Conservation (phyloP, 495 filamentous ascomycete genomes). For the Trichoderma gamsii region DNA sequence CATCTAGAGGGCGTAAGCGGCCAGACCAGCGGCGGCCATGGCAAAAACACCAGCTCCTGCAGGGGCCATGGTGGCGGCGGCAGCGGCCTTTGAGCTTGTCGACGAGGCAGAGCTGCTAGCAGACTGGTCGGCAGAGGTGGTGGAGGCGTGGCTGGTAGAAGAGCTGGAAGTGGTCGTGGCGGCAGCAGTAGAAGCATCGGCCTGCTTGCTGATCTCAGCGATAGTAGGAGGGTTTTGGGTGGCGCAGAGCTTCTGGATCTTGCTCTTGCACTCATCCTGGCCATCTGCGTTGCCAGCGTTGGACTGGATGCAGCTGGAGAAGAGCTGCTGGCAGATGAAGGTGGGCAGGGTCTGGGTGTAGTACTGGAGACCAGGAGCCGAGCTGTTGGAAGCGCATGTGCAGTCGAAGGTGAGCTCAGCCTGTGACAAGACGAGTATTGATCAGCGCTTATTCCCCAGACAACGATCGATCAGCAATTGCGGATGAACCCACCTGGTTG, state of each 20-base stretch:
- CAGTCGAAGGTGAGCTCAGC: conserved; percentile 27
- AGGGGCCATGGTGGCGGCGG: not conserved
- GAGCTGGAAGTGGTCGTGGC: not conserved
- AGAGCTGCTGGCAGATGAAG: conserved; percentile 32
- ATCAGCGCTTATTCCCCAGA: not conserved
- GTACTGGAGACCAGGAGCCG: conserved; percentile 32
- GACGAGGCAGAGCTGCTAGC: conserved; percentile 1
- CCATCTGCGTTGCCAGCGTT: conserved; percentile 22
- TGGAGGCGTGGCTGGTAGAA: not conserved
- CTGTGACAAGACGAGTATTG: conserved; percentile 21
- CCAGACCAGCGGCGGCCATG: conserved; percentile 3
- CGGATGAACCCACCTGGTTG: conserved; percentile 23
- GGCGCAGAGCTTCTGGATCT: conserved; percentile 32
- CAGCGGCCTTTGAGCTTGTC: not conserved
- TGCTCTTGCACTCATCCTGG: conserved; percentile 30
- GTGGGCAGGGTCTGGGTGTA: conserved; percentile 34
- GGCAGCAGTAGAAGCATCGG: conserved; percentile 2
- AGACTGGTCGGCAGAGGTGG: not conserved
- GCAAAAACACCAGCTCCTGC: not conserved
- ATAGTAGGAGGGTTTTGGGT: conserved; percentile 29
- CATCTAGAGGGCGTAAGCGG: not conserved
- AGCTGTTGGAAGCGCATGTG: conserved; percentile 28
- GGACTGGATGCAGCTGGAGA: conserved; percentile 25
- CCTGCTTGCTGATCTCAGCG: conserved; percentile 15
- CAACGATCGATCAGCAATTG: conserved; percentile 1